A percentile compares a stretch with the other conserved stretches of the same genome.
Conservation (phyloP, 2,329 filamentous ascomycete genomes). For the Epichloe sp. region DNA sequence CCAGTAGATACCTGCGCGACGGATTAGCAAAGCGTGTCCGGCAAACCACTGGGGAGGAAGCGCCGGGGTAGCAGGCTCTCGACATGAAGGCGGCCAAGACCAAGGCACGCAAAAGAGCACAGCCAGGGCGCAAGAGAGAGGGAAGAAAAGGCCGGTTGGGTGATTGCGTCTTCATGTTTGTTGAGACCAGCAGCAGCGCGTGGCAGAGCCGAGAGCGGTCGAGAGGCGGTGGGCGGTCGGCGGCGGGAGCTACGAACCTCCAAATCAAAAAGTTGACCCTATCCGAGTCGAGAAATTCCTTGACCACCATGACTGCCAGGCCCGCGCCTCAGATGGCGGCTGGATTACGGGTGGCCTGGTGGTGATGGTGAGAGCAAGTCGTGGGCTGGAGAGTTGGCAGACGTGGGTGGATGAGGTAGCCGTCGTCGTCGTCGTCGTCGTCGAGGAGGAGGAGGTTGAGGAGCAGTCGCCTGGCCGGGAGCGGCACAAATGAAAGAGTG, state of each 20-base stretch:
- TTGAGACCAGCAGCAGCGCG: neutral
- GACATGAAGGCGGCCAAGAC: constrained; percentile 10
- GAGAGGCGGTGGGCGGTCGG: constrained; percentile 6
- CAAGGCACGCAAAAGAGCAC: constrained; percentile 1
- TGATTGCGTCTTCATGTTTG: neutral
- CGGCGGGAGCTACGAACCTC: constrained; percentile 40
- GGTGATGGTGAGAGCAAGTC: neutral
- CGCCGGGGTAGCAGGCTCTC: neutral
- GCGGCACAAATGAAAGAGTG: neutral
- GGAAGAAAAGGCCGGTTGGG: constrained; percentile 4
- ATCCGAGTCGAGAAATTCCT: constrained; percentile 52
- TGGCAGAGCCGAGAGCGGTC: neutral
- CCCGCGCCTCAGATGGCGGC: constrained; percentile 21
- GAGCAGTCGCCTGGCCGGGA: neutral
- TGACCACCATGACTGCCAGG: constrained; percentile 32
- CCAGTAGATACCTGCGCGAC: constrained; percentile 40
- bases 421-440: constrained; percentile 2
- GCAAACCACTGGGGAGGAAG: constrained; percentile 6
- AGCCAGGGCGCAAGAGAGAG: constrained; percentile 5
- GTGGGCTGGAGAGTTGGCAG: neutral
- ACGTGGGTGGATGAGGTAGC: neutral
- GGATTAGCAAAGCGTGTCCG: constrained; percentile 2
- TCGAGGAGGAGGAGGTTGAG: neutral
- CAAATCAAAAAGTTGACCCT: constrained; percentile 59
- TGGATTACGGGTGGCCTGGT: constrained; percentile 13